Evolutionary conservation across 108 stramenopile species (phyloP).

Genomic region (Seminavis robusta): DNA sequence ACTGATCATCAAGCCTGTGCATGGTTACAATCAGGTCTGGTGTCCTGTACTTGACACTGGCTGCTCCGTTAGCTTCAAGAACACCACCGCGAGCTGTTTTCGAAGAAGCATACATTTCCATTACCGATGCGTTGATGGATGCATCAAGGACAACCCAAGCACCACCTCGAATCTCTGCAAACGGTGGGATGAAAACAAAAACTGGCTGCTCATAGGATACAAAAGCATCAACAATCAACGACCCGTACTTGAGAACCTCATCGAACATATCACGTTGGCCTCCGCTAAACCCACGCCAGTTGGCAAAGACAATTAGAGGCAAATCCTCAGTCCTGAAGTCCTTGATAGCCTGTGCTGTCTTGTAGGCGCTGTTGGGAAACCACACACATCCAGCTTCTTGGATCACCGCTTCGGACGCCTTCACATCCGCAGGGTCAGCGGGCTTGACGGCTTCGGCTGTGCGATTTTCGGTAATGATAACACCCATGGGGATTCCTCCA

Average conservation of each 20-base stretch:
- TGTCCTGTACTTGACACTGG: conserved; percentile 94
- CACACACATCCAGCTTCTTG: conserved; percentile 98
- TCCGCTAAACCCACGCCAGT: conserved; percentile 99
- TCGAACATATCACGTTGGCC: conserved; percentile 99
- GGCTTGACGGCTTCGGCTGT: conserved; percentile 92
- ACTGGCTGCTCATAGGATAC: conserved; percentile 97
- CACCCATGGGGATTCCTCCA: conserved; percentile 98
- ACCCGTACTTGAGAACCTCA: conserved; percentile 98
- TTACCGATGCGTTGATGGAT: conserved; percentile 95
- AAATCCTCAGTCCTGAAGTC: conserved; percentile 98
- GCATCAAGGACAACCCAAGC: conserved; percentile 99
- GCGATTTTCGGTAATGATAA: conserved; percentile 95
- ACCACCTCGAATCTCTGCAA: conserved; percentile 97
- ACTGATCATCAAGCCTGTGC: conserved; percentile 90
- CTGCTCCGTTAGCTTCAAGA: conserved; percentile 97
- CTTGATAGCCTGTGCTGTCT: conserved; percentile 98
- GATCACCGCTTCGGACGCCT: conserved; percentile 87
- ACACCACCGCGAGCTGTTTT: conserved; percentile 92
- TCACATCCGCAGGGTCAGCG: conserved; percentile 97
- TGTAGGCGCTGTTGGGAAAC: conserved; percentile 99
- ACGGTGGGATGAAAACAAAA: conserved; percentile 99
- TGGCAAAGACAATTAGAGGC: conserved; percentile 97
- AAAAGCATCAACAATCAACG: conserved; percentile 97
- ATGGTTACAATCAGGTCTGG: conserved; percentile 91
- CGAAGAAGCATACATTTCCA: conserved; percentile 97